Percentiles rank a stretch among this genome's conserved stretches.
These are phyloP conservation scores for Enterocytospora artemiae DNA, from an alignment of 371 early-diverging fungal species.

Conservation along the genomic window DNA sequence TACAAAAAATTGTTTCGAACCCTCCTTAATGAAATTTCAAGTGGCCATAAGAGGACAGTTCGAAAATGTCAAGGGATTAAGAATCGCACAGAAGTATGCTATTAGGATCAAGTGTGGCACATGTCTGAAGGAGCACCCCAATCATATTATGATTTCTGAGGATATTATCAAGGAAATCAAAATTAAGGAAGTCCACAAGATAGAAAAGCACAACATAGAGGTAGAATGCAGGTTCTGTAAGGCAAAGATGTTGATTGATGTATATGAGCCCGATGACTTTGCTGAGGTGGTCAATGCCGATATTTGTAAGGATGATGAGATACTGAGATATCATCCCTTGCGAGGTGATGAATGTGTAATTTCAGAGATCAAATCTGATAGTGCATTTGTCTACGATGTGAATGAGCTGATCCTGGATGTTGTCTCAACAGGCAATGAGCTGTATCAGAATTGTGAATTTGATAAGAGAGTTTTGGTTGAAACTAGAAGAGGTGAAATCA, in stretches of 20 bases:
- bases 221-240: conserved; percentile 17
- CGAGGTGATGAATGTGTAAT: conserved; percentile 5
- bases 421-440: background rate
- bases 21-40: conserved; percentile 14
- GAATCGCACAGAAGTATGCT: conserved; percentile 10
- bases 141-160: conserved; percentile 1
- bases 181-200: background rate
- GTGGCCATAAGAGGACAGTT: conserved; percentile 11
- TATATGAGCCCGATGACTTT: conserved; percentile 3
- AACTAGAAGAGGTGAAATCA: conserved; percentile 2
- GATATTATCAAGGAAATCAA: conserved; percentile 1
- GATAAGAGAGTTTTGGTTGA: conserved; percentile 6
- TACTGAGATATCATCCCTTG: background rate
- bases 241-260: conserved; percentile 5
- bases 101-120: conserved; percentile 11
- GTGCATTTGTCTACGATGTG: conserved; percentile 11
- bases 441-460: conserved; percentile 10
- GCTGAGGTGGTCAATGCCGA: background rate
- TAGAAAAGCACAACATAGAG: conserved; percentile 14
- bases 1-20: too few relatives aligned
- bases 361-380: conserved; percentile 10
- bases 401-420: conserved; percentile 26
- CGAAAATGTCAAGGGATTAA: conserved; percentile 2
- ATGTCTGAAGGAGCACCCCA: conserved; percentile 1
- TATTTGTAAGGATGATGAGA: background rate